Conservation (phyloP, 192 early-diverging fungal species). For the Mortierella alpina region DNA sequence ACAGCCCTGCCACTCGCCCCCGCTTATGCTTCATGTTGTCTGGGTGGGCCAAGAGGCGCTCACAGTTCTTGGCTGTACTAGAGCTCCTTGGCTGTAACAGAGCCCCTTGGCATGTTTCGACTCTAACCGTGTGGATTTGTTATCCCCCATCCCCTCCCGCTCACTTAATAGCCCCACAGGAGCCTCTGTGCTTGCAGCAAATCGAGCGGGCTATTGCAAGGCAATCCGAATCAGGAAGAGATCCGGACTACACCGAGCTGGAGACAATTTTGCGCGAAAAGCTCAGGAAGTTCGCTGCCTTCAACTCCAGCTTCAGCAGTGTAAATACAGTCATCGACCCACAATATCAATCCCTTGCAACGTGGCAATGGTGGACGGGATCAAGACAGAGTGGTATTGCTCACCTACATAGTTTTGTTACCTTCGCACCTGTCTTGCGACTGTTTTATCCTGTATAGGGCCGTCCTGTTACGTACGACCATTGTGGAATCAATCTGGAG, state of each 20-base stretch:
- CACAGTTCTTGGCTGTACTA: too few species aligned
- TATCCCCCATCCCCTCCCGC: not conserved
- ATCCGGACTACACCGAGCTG: conserved; percentile 29
- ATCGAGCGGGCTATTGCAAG: conserved; percentile 25
- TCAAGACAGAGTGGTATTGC: not conserved
- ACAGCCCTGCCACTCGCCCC: too few species aligned
- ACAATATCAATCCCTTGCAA: not conserved
- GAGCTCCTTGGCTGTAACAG: too few species aligned
- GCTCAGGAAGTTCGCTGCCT: conserved; percentile 40
- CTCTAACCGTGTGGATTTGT: not conserved
- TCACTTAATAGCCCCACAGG: conserved; percentile 21
- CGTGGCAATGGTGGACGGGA: not conserved
- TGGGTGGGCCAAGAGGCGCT: too few species aligned
- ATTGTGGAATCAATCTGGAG: conserved; percentile 71
- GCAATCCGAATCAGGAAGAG: conserved; percentile 12
- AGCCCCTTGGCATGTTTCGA: too few species aligned
- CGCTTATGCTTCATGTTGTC: too few species aligned
- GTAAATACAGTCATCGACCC: conserved; percentile 29
- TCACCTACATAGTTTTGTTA: not conserved
- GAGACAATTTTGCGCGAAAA: conserved; percentile 34
- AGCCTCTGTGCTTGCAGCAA: conserved; percentile 37
- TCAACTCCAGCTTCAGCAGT: conserved; percentile 40
- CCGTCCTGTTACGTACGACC: conserved; percentile 54
- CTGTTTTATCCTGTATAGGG: conserved; percentile 44
- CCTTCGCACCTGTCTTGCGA: not conserved